A percentile compares a stretch with the other conserved stretches of the same genome.
phyloP scores from a whole-genome alignment of 768 basidiomycete species.

The Guyanaporus albipodus region DNA sequence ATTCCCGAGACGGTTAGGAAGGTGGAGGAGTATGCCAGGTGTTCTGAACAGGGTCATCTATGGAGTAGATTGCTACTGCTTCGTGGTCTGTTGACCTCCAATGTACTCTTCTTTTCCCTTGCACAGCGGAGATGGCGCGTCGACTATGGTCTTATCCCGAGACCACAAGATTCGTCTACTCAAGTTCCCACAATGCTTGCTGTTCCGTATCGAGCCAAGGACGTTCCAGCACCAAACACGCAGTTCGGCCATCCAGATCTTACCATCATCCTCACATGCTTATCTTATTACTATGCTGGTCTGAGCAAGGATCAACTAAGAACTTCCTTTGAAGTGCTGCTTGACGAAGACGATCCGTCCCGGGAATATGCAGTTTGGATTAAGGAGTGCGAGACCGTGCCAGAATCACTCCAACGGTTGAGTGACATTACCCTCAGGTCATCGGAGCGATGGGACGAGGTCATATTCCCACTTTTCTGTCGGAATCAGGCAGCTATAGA shows the following conservation, averaged over 20 bases:
- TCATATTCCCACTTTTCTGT: background rate
- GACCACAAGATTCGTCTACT: too few species aligned
- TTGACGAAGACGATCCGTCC: background rate
- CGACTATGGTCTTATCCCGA: too few species aligned
- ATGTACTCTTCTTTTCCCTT: background rate
- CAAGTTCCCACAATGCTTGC: too few species aligned
- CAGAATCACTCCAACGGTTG: background rate
- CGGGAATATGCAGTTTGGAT: slow-evolving; percentile 2
- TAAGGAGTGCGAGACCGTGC: background rate
- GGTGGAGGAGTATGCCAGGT: background rate
- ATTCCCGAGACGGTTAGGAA: background rate
- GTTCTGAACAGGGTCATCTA: background rate
- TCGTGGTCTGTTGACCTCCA: background rate
- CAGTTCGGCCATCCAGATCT: slow-evolving; percentile 37
- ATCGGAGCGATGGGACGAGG: slow-evolving; percentile 7
- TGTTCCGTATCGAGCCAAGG: too few species aligned
- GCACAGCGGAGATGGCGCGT: too few species aligned
- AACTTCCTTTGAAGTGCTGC: background rate
- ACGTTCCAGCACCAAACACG: slow-evolving; percentile 28
- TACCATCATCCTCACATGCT: slow-evolving; percentile 28
- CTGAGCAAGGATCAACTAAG: background rate
- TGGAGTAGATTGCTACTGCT: too few species aligned
- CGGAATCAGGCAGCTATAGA: slow-evolving; percentile 4
- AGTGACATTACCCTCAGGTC: slow-evolving; percentile 2
- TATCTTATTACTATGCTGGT: slow-evolving; percentile 30